Percentiles rank a stretch among this genome's conserved stretches.
Conservation (phyloP, 129 eudicot genomes). For the Chrysanthemum seticuspe region DNA sequence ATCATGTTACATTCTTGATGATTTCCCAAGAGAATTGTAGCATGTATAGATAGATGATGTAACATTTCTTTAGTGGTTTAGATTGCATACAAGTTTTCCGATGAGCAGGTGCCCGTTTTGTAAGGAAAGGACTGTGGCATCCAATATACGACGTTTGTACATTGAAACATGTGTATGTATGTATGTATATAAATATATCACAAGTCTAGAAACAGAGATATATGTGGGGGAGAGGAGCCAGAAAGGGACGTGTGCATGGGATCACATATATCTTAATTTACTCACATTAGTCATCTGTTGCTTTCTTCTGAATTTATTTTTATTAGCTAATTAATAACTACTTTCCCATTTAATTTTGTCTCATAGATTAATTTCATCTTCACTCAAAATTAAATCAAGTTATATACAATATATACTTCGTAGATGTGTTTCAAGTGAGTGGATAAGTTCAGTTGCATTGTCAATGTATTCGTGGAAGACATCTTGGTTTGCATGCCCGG, state of each 20-base stretch:
- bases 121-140: slow-evolving; percentile 16
- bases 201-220: slow-evolving; percentile 36
- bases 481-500: no score
- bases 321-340: slow-evolving; percentile 13
- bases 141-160: slow-evolving; percentile 20
- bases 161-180: slow-evolving; percentile 14
- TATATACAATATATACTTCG: no score
- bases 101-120: slow-evolving; percentile 20
- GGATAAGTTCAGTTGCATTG: not conserved
- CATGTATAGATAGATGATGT: not conserved
- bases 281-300: slow-evolving; percentile 54
- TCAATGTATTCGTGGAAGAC: no score
- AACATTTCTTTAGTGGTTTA: slow-evolving; percentile 1
- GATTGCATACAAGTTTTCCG: slow-evolving; percentile 8
- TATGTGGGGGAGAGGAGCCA: slow-evolving; percentile 54
- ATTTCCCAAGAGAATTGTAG: not conserved
- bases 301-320: slow-evolving; percentile 42
- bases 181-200: slow-evolving; percentile 16
- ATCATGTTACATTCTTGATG: not conserved
- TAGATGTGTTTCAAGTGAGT: no score
- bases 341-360: slow-evolving; percentile 15
- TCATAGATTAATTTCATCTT: not conserved
- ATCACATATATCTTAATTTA: slow-evolving; percentile 27
- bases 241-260: slow-evolving; percentile 88
- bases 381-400: not conserved